Evolutionary conservation across 306 rosid genomes (phyloP), one percentile per base, ranked within the genome.

Genomic region (Hippophae gyantsensis): DNA sequence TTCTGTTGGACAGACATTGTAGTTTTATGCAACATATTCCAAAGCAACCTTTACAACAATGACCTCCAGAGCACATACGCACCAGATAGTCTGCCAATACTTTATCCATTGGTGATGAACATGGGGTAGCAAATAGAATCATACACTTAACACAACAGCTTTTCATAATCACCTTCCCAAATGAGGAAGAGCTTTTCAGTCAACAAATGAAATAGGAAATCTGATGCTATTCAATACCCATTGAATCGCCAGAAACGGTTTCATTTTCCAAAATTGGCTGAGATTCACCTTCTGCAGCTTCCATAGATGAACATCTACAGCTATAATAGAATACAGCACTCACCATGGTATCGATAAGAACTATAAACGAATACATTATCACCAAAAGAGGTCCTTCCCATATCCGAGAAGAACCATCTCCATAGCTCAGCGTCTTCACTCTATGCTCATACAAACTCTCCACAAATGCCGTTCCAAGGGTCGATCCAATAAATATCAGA

Each of bases 311-410:
- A 14, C 63, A 63, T 69, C 69, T 43, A 63, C 63, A 62, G 40
- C 69, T 69, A 41, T 47, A 69, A 60, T 62, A 56, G 69, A 69
- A 69, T 43, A 68, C 72, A 6, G 66, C 65, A 60, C 69, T 88
- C 94, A 86, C 88, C 95, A 93, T 86, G 44, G 97, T 83, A 83
- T 93, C 94, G 43, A 83, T 59, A 58, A 93, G 97, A 67, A 84
- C 78, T 61, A 93, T 86, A 70, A 88, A 93, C 0, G 99, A 87
- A 79, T 88, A 83, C 95, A 88, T 88, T 27, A 86, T 67, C 71
- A 93, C 99, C 93, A 93, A 76, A 48, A 93, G 95, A 2, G 97
- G 99, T 48, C 99, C 97, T 82, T 93, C 99, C 99, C 99, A 93
- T 58, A 84, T 44, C 76, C 97, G 78, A 0, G 99, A 93, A 69